Percentiles rank a stretch among this genome's conserved stretches.
These are phyloP conservation scores for Pugionium cornutum DNA, from an alignment of 345 rosid genomes.

Conservation along the genomic window DNA sequence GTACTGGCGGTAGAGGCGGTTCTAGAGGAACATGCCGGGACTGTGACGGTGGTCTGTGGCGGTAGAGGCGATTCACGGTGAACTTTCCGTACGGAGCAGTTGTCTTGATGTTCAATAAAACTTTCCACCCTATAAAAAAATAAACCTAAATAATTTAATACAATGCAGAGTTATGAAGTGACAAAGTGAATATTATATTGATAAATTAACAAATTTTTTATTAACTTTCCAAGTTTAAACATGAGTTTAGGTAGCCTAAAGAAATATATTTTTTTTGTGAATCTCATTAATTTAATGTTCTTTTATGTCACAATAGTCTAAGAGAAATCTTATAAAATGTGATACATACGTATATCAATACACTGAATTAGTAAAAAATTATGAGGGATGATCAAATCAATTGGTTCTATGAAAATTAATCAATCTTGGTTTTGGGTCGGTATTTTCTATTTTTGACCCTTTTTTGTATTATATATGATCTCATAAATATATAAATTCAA, in stretches of 20 bases:
- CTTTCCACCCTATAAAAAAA: constrained; percentile 65
- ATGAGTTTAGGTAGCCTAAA: constrained; percentile 31
- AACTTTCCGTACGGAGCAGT: constrained; percentile 54
- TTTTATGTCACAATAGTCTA: constrained; percentile 17
- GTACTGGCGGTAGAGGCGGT: constrained; percentile 78
- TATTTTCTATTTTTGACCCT: constrained; percentile 22
- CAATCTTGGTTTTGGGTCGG: constrained; percentile 12
- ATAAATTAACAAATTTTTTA: constrained; percentile 11
- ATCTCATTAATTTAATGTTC: constrained; percentile 8
- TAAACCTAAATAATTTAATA: constrained; percentile 14
- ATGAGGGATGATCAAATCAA: constrained; percentile 38
- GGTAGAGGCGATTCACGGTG: constrained; percentile 53
- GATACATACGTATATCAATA: constrained; percentile 23
- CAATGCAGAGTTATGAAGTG: constrained; percentile 47
- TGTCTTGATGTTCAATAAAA: constrained; percentile 88
- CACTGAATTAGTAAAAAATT: constrained; percentile 34
- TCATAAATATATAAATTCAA: constrained; percentile 14
- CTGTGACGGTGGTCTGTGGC: constrained; percentile 40
- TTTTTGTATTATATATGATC: constrained; percentile 17
- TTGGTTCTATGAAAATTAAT: constrained; percentile 22
- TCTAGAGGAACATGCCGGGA: constrained; percentile 63
- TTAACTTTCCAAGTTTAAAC: neutral
- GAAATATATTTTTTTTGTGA: constrained; percentile 7
- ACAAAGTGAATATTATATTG: constrained; percentile 44
- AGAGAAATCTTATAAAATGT: constrained; percentile 18